These are phyloP conservation scores for Paracoccidioides brasiliensis DNA, from an alignment of 2,329 filamentous ascomycete species.

Conservation along the genomic window DNA sequence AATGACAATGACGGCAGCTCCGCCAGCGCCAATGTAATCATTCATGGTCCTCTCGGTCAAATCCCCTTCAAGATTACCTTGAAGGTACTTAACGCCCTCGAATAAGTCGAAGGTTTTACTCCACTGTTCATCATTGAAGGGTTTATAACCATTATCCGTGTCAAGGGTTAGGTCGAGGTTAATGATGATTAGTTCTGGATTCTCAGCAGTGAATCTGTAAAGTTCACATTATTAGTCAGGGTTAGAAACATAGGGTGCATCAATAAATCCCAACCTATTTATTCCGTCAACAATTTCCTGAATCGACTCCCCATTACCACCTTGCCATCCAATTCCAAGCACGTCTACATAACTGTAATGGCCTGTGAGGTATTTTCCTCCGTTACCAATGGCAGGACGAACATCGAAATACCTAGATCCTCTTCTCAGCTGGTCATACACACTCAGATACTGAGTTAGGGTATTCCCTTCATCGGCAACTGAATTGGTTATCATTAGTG, in stretches of 20 bases:
- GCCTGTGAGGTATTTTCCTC: conserved; percentile 28
- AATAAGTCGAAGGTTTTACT: conserved; percentile 34
- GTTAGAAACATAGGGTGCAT: neutral
- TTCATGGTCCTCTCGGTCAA: conserved; percentile 21
- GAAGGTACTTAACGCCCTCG: conserved; percentile 30
- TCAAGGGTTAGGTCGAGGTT: conserved; percentile 35
- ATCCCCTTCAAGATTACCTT: conserved; percentile 18
- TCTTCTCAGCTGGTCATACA: conserved; percentile 34
- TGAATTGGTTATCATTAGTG: neutral
- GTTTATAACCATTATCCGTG: conserved; percentile 26
- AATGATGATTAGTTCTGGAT: conserved; percentile 36
- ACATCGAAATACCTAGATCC: conserved; percentile 39
- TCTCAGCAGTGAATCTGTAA: conserved; percentile 34
- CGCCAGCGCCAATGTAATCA: conserved; percentile 25
- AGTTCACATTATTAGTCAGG: conserved; percentile 13
- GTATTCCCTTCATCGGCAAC: conserved; percentile 31
- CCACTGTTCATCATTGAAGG: conserved; percentile 29
- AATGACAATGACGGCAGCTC: conserved; percentile 24
- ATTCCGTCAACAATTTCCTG: neutral
- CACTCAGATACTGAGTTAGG: conserved; percentile 32
- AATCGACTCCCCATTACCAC: conserved; percentile 2
- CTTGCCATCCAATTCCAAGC: conserved; percentile 1
- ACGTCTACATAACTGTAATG: conserved; percentile 20
- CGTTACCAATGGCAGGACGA: conserved; percentile 29
- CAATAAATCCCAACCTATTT: neutral